phyloP scores from a whole-genome alignment of 108 stramenopile species.

The Cyclotella choctawhatcheeana region DNA sequence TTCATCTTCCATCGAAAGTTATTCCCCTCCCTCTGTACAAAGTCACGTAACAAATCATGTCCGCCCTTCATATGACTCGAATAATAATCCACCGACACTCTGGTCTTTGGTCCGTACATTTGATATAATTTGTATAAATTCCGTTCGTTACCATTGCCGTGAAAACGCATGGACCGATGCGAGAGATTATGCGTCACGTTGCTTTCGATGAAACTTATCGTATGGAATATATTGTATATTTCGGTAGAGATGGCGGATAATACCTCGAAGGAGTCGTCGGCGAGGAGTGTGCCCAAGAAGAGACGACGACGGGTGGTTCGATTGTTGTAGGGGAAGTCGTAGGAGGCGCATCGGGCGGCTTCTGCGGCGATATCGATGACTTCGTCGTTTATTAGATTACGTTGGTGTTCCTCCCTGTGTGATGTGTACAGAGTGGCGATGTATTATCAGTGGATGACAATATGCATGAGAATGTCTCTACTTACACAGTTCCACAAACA shows the following conservation, averaged over 20 bases:
- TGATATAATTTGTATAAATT: slow-evolving; percentile 27
- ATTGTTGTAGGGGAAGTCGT: slow-evolving; percentile 30
- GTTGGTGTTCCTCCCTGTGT: slow-evolving; percentile 10
- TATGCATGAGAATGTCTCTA: not conserved
- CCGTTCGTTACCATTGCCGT: not conserved
- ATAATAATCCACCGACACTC: slow-evolving; percentile 45
- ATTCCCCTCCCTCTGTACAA: slow-evolving; percentile 57
- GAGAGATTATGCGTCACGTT: slow-evolving; percentile 56
- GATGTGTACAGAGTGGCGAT: not conserved
- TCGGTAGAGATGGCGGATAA: slow-evolving; percentile 49
- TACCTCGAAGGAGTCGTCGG: slow-evolving; percentile 54
- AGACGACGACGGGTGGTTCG: slow-evolving; percentile 34
- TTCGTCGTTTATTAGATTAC: slow-evolving; percentile 27
- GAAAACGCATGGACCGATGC: slow-evolving; percentile 36
- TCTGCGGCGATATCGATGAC: slow-evolving; percentile 16
- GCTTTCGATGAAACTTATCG: slow-evolving; percentile 58
- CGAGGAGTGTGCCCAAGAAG: slow-evolving; percentile 53
- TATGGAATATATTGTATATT: slow-evolving; percentile 56
- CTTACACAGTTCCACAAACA: not conserved
- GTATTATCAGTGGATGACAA: too few relatives aligned
- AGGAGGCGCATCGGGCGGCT: slow-evolving; percentile 30
- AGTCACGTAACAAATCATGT: slow-evolving; percentile 22
- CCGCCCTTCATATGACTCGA: slow-evolving; percentile 10
- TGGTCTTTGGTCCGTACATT: slow-evolving; percentile 44
- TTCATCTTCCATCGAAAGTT: slow-evolving; percentile 54